phyloP scores from a whole-genome alignment of 148 eudicot genomes.

The Suaeda aralocaspica region DNA sequence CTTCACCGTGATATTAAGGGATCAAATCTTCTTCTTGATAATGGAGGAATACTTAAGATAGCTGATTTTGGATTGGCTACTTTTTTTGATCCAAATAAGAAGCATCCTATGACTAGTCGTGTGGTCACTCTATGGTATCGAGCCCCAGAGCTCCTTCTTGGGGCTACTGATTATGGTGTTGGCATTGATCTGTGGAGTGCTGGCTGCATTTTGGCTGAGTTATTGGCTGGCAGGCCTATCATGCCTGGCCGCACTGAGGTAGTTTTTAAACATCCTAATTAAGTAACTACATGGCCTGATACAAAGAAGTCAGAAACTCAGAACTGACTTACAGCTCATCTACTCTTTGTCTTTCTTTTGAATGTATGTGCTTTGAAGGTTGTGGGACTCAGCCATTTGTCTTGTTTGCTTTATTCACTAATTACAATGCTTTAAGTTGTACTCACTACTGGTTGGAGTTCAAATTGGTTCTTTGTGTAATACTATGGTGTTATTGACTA shows the following conservation, averaged over 20 bases:
- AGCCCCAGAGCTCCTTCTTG: constrained; percentile 96
- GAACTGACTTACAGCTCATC: neutral
- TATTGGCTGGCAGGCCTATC: constrained; percentile 68
- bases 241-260: constrained; percentile 83
- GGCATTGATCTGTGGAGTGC: constrained; percentile 96
- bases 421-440: neutral
- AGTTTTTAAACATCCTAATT: neutral
- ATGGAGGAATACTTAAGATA: constrained; percentile 70
- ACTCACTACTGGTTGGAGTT: neutral
- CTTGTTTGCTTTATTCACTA: neutral
- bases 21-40: constrained; percentile 83
- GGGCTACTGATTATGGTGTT: constrained; percentile 84
- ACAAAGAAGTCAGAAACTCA: neutral
- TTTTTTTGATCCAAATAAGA: constrained; percentile 67
- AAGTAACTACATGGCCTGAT: neutral
- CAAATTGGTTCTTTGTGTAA: neutral
- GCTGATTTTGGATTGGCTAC: constrained; percentile 96
- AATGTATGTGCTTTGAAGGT: neutral
- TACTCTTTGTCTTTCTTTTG: neutral
- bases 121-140: constrained; percentile 95
- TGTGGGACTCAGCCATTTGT: neutral
- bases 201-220: constrained; percentile 78
- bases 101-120: constrained; percentile 91
- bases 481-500: neutral
- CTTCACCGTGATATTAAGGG: constrained; percentile 95